Evolutionary conservation across 1,284 basidiomycete species (phyloP).

Genomic region (Coniophora puteana): DNA sequence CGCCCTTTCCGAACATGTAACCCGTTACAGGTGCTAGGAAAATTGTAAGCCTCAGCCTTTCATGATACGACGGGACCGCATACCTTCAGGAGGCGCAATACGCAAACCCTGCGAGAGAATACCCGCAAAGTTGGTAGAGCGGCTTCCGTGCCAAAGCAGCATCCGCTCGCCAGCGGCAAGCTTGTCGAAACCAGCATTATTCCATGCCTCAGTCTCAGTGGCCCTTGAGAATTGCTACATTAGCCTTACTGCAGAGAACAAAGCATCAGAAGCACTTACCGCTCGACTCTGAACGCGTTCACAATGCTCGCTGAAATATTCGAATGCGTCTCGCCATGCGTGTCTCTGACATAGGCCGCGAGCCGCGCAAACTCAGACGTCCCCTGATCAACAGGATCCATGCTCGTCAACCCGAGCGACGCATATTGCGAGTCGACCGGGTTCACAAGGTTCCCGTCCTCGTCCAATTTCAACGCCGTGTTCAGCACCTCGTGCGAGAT

Average conservation of each 20-base stretch:
- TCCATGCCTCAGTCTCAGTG: constrained; percentile 50
- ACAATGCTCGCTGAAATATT: constrained; percentile 41
- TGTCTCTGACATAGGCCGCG: constrained; percentile 48
- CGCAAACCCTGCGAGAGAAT: constrained; percentile 65
- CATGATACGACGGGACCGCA: not conserved
- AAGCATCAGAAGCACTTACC: constrained; percentile 28
- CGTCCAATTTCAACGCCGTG: constrained; percentile 34
- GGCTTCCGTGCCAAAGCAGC: constrained; percentile 65
- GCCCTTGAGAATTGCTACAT: constrained; percentile 26
- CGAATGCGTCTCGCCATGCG: constrained; percentile 52
- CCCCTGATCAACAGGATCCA: constrained; percentile 42
- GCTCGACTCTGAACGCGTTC: constrained; percentile 55
- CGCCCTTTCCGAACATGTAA: constrained; percentile 72
- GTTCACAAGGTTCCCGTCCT: constrained; percentile 46
- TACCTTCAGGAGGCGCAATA: constrained; percentile 67
- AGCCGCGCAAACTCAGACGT: constrained; percentile 49
- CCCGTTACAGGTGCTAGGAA: constrained; percentile 47
- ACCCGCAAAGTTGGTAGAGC: constrained; percentile 64
- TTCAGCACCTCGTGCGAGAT: constrained; percentile 57
- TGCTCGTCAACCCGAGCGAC: constrained; percentile 48
- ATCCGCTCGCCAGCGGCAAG: constrained; percentile 49
- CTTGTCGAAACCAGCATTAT: constrained; percentile 41
- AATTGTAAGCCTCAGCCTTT: not conserved
- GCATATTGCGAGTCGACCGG: constrained; percentile 56
- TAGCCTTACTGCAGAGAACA: not conserved